Base-by-base conservation (phyloP, 352 stramenopile genomes). In the Elongisporangium prolatum region DNA sequence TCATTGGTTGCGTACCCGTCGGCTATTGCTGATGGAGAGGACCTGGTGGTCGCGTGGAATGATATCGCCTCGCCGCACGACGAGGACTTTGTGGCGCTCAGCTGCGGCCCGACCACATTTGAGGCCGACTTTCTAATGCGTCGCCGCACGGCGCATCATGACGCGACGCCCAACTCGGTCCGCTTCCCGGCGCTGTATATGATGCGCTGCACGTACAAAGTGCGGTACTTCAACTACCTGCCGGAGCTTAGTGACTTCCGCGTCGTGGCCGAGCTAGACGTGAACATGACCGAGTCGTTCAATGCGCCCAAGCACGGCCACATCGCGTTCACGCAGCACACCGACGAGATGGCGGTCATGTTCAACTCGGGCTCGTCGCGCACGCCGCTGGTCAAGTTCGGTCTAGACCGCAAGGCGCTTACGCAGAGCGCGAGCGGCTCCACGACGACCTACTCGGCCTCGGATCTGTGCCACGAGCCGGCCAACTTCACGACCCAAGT, bases 281-380 rank as follows among this genome's bases (percentile, higher is more conserved):
- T 91, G 11, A 63, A 66, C 28, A 89, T 89, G 79, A 60, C 59
- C 22, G 71, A 87, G n/a, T 69, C 69, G 11, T 85, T 88, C 21
- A 67, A 71, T 44, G 62, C 71, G 0, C 80, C 82, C 9, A 88
- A 89, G 57, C 82, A 91, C 18, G 82, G 82, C n/a, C 79, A 89
- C 56, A 80, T 91, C 54, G 71, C 79, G 1, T 65, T 91, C 47
- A 88, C 77, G 14, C 66, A 69, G 17, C 20, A 68, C 24, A 37
- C 75, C 2, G 68, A 90, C 40, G 75, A 89, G 60, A 90, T 90
- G 80, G 84, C 78, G 17, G 71, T 90, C 52, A 87, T 89, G 74
- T 89, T 86, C 64, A 92, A 89, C 58, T 89, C 82, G 48, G 82
- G 70, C 13, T 91, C 80, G 22, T 38, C 63, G 1, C 68, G 75